Conservation (phyloP, 2,329 filamentous ascomycete genomes). For the Apiospora kogelbergensis region DNA sequence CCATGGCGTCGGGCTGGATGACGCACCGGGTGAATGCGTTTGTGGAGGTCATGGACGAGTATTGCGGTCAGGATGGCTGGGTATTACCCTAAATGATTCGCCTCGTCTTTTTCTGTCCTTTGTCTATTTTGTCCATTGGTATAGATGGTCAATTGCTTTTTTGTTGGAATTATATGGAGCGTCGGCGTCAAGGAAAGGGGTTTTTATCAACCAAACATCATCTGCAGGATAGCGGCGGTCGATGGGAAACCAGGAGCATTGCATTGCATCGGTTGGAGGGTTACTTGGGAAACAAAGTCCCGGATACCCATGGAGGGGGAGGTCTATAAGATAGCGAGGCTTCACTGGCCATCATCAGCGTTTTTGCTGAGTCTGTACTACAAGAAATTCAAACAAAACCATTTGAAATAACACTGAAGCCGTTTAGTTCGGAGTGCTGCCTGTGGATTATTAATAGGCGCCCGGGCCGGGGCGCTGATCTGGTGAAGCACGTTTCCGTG, state of each 20-base stretch:
- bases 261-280: neutral
- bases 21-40: slow-evolving; percentile 29
- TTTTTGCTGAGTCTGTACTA: neutral
- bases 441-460: neutral
- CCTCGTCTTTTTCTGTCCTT: neutral
- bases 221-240: neutral
- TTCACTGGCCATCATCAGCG: neutral
- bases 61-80: neutral
- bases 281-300: neutral
- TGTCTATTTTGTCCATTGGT: neutral
- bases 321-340: neutral
- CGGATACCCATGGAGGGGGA: neutral
- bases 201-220: neutral
- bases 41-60: slow-evolving; percentile 24
- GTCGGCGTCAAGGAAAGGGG: neutral
- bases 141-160: neutral
- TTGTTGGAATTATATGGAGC: neutral
- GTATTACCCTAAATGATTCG: neutral
- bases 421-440: neutral
- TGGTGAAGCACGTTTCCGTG: slow-evolving; percentile 13
- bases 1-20: slow-evolving; percentile 31
- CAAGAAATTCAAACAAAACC: neutral
- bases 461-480: neutral
- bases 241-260: neutral
- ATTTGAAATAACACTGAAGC: neutral